These are phyloP conservation scores for Hypoxylon sp. DNA, from an alignment of 2,329 filamentous ascomycete species.

Conservation along the genomic window DNA sequence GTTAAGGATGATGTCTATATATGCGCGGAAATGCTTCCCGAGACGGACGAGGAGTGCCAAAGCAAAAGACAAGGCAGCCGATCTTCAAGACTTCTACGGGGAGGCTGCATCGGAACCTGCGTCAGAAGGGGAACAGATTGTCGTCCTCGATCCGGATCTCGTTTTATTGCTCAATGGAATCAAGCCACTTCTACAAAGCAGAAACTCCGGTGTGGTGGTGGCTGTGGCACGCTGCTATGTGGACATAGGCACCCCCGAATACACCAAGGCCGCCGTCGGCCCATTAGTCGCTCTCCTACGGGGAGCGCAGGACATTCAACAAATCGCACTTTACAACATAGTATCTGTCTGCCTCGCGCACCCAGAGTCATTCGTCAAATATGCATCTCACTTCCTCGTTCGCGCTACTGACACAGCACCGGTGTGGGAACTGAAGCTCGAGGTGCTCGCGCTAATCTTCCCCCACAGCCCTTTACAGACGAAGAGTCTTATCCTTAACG, in stretches of 20 bases:
- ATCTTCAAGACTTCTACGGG: conserved; percentile 85
- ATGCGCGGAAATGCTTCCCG: conserved; percentile 91
- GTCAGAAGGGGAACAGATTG: conserved; percentile 67
- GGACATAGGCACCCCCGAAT: conserved; percentile 84
- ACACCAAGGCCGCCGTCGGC: conserved; percentile 82
- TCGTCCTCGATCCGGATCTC: conserved; percentile 84
- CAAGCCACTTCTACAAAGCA: conserved; percentile 88
- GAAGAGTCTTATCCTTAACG: conserved; percentile 90
- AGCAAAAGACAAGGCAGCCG: conserved; percentile 55
- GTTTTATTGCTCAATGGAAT: conserved; percentile 84
- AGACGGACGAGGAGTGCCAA: conserved; percentile 72
- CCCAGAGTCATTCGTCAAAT: conserved; percentile 87
- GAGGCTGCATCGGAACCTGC: conserved; percentile 69
- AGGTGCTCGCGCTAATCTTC: conserved; percentile 91
- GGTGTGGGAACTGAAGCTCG: conserved; percentile 93
- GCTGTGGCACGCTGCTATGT: conserved; percentile 88
- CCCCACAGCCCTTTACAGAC: conserved; percentile 81
- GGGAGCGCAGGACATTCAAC: conserved; percentile 87
- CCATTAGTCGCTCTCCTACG: conserved; percentile 89
- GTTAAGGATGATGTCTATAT: conserved; percentile 84
- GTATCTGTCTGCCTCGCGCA: conserved; percentile 87
- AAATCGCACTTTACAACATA: conserved; percentile 93
- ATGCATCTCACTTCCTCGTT: conserved; percentile 91
- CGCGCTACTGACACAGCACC: conserved; percentile 82
- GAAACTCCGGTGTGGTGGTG: conserved; percentile 92